Conservation (phyloP, 352 stramenopile genomes). For the Elongisporangium anandrum region DNA sequence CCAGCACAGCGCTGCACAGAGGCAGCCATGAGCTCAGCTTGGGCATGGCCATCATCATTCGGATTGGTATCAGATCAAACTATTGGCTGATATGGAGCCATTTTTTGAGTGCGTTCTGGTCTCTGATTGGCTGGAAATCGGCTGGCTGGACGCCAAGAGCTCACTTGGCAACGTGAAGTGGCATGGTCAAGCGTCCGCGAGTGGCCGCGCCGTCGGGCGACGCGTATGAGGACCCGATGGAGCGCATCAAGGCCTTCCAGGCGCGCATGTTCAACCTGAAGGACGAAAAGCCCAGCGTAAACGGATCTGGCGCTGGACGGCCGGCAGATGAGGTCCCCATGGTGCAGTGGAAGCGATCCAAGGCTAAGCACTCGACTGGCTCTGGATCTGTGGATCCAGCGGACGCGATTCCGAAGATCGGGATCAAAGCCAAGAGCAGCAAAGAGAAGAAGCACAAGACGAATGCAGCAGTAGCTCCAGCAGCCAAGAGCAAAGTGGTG, state of each 20-base stretch:
- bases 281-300: conserved; percentile 8
- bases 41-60: background rate
- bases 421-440: conserved; percentile 15
- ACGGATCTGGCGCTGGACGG: background rate
- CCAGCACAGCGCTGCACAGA: background rate
- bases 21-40: background rate
- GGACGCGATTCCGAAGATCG: conserved; percentile 29
- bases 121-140: conserved; percentile 22
- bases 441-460: conserved; percentile 21
- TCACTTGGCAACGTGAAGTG: conserved; percentile 9
- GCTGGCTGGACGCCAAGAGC: conserved; percentile 8
- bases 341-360: conserved; percentile 35
- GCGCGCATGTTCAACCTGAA: conserved; percentile 55
- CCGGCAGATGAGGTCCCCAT: conserved; percentile 13
- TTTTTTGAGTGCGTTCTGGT: background rate
- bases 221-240: conserved; percentile 22
- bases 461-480: background rate
- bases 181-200: conserved; percentile 22
- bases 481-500: conserved; percentile 9
- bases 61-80: background rate
- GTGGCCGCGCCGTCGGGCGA: background rate
- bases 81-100: background rate
- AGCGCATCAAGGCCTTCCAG: conserved; percentile 46
- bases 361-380: conserved; percentile 18
- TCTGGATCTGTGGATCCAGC: conserved; percentile 13